Base-by-base conservation (phyloP, 179 eudicot species). In the Beta lomatogona region DNA sequence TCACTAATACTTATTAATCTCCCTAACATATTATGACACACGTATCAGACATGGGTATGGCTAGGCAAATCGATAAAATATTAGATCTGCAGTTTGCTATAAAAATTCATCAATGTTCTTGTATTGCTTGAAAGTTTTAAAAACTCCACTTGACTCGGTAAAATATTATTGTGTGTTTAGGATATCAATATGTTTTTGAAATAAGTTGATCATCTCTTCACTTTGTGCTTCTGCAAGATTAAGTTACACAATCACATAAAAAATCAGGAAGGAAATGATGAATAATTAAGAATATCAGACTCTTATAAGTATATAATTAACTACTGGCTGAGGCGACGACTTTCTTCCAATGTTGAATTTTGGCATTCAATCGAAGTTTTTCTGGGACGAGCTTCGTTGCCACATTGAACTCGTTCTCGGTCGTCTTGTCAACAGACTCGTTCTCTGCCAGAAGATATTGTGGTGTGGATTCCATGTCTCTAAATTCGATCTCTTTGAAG, bases 401-500 rank as follows among this genome's bases (percentile, higher is more conserved):
- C 41, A 16, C 71, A 58, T 61, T 5, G 11, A 14, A 44, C 77
- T 80, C 59, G 36, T 52, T 77, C 16, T 19, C 54, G 9, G 25
- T 25, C 18, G 25, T 57, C 66, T 18, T 81, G 68, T 77, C 18
- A 5, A 14, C 41, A 5, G 41, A 57, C 65, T 73, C 68, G 6
- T 71, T 65, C 57, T 80, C 85, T 48, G 79, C 86, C 12, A 81
- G 19, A 14, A 89, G 87, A 80, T 86, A 80, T 45, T 75, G 70
- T 19, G 92, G 88, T 8, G 76, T 83, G 11, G 76, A 46, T 78
- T 75, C 81, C 54, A 57, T 11, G 7, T 79, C 86, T 19, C 52
- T 54, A 19, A 76, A 76, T 66, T 86, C 91, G 79, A 71, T 77
- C 70, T 88, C 82, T 66, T 80, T 85, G 13, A 86, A 54, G 18